These are phyloP conservation scores for Fusarium longipes DNA, from an alignment of 2,329 filamentous ascomycete species.

Conservation along the genomic window DNA sequence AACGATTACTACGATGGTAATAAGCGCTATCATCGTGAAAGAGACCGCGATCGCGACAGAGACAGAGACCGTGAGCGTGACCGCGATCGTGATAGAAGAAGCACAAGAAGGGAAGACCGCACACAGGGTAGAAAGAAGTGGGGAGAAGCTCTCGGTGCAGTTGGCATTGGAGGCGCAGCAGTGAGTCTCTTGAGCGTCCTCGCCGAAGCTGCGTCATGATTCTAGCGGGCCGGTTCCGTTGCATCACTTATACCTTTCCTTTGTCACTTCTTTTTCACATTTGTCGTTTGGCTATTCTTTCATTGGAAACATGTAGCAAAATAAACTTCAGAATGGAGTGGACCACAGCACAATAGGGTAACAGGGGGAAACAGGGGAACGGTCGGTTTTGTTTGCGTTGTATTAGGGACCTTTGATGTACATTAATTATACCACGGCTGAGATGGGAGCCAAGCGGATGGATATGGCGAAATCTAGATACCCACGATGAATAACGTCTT, in stretches of 20 bases:
- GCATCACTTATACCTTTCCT: conserved; percentile 1
- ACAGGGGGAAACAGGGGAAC: conserved; percentile 4
- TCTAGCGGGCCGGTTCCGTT: conserved; percentile 22
- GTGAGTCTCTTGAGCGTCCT: conserved; percentile 68
- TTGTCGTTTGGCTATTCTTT: background rate
- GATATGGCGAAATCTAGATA: conserved; percentile 31
- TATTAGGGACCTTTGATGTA: conserved; percentile 28
- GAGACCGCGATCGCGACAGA: conserved; percentile 52
- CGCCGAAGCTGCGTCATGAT: conserved; percentile 62
- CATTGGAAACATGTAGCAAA: conserved; percentile 14
- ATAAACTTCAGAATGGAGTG: background rate
- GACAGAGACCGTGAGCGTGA: conserved; percentile 44
- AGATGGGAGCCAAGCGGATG: background rate
- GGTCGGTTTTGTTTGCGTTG: conserved; percentile 15
- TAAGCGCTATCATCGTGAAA: conserved; percentile 52
- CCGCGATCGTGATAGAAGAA: conserved; percentile 54
- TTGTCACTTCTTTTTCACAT: background rate
- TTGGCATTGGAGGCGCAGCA: conserved; percentile 70
- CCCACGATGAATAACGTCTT: conserved; percentile 23
- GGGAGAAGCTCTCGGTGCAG: conserved; percentile 66
- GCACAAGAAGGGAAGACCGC: conserved; percentile 53
- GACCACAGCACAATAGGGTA: conserved; percentile 34
- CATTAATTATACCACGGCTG: conserved; percentile 23
- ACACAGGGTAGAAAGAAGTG: conserved; percentile 58
- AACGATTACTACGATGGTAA: conserved; percentile 49